Conservation (phyloP, 1,284 basidiomycete species). For the Anthracocystis walkeri region DNA sequence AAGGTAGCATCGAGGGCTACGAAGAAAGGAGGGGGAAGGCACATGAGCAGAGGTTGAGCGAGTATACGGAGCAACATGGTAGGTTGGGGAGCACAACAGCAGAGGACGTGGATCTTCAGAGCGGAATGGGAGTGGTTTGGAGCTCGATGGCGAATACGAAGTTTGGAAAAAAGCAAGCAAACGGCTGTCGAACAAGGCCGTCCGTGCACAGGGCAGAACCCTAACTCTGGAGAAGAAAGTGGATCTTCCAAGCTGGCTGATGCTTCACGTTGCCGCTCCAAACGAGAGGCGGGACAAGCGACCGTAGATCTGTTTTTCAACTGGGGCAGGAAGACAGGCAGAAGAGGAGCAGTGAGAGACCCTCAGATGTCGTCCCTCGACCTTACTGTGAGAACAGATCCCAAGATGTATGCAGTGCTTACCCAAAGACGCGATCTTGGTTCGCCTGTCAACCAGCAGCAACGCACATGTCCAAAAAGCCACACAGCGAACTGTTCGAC, state of each 20-base stretch:
- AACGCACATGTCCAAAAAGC: slow-evolving; percentile 14
- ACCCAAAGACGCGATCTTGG: slow-evolving; percentile 36
- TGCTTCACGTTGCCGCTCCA: slow-evolving; percentile 8
- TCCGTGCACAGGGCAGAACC: slow-evolving; percentile 33
- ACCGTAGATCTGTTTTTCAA: slow-evolving; percentile 23
- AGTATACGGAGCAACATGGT: neutral
- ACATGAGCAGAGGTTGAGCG: neutral
- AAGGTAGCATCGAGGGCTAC: slow-evolving; percentile 2
- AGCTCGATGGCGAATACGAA: slow-evolving; percentile 38
- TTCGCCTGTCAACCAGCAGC: slow-evolving; percentile 26
- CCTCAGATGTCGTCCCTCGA: no score
- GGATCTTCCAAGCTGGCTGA: slow-evolving; percentile 8
- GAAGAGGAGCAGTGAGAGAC: neutral
- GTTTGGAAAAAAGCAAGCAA: slow-evolving; percentile 1
- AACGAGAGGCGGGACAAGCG: slow-evolving; percentile 14
- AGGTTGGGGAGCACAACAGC: slow-evolving; percentile 12
- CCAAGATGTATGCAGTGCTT: slow-evolving; percentile 30
- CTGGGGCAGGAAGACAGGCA: slow-evolving; percentile 2
- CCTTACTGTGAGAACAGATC: neutral
- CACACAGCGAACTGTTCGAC: neutral
- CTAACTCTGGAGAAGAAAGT: slow-evolving; percentile 3
- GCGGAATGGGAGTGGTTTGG: slow-evolving; percentile 20
- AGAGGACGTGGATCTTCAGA: slow-evolving; percentile 22
- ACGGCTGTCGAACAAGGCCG: slow-evolving; percentile 12
- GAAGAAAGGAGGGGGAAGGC: neutral